Conservation (phyloP, 2,329 filamentous ascomycete genomes). For the Coniochaeta ligniaria region DNA sequence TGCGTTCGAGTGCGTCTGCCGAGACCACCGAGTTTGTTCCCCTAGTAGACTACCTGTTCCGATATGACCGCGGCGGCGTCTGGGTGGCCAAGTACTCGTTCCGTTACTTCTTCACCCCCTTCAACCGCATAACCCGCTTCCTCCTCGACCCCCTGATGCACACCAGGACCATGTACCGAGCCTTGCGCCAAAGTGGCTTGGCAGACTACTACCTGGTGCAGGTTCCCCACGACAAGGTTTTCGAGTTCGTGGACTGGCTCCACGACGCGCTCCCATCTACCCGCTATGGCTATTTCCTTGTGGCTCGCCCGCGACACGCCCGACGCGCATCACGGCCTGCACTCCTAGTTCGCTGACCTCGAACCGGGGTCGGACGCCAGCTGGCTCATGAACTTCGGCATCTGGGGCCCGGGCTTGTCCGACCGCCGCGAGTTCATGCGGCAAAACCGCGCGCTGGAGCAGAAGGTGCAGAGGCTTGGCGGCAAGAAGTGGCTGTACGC, state of each 20-base stretch:
- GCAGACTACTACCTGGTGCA: conserved; percentile 57
- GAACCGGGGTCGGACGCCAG: conserved; percentile 15
- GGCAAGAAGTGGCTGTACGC: conserved; percentile 83
- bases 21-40: conserved; percentile 38
- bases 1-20: conserved; percentile 14
- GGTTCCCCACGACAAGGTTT: conserved; percentile 34
- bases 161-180: conserved; percentile 58
- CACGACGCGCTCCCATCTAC: conserved; percentile 37
- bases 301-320: conserved; percentile 32
- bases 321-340: conserved; percentile 36
- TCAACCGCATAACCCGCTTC: conserved; percentile 55
- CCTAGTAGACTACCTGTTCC: conserved; percentile 60
- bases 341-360: conserved; percentile 35
- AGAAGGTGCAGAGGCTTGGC: conserved; percentile 56
- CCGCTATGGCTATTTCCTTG: conserved; percentile 50
- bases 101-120: conserved; percentile 56
- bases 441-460: conserved; percentile 58
- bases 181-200: conserved; percentile 54
- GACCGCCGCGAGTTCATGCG: conserved; percentile 38
- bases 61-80: conserved; percentile 64
- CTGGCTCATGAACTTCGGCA: conserved; percentile 52
- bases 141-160: conserved; percentile 56
- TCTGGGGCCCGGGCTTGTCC: conserved; percentile 47
- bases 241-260: conserved; percentile 40
- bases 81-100: conserved; percentile 60